Evolutionary conservation across 129 eudicot species (phyloP), one percentile per base, ranked within the genome.

Genomic region (Flaveria robusta): DNA sequence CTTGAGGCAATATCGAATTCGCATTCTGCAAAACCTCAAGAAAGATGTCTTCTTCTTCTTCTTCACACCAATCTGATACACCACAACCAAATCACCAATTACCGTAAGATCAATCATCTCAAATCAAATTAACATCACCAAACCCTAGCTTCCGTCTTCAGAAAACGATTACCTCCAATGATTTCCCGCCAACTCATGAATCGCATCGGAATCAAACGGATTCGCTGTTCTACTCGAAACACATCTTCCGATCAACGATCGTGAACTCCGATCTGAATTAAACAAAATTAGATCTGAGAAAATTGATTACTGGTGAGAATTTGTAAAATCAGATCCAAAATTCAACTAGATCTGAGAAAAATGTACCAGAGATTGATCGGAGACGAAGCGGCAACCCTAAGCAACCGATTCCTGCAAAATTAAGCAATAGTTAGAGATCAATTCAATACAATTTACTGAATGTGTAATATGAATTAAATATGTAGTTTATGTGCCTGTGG

Each of bases 1-100:
- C 89, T 59, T 92, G 97, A 79, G 97, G 97, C 76, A 92, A 81
- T 79, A 92, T 74, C 58, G 92, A 84, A 76, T 89, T 92, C 27
- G 97, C 91, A 76, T 86, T 85, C 83, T 81, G 85, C 81, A 92
- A 86, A 63, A 87, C 74, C 27, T 83, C 74, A 50, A 85, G n/a
- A 63, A 92, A 39, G 88, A 70, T 37, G 71, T 77, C 80, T 77
- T 74, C 75, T 88, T n/a, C n/a, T n/a, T n/a, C n/a, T n/a, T 80
- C 59, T 79, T 76, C 69, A 80, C 82, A 54, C 46, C 60, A 14
- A 56, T 79, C 90, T 86, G 85, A 68, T 66, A 74, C 5, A 42
- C 31, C 24, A 71, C 51, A 45, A 31, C 11, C 14, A 47, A 26
- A 14, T 7, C 20, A 20, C 13, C 2, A 19, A 14, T 7, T 55